phyloP scores from a whole-genome alignment of 352 stramenopile species.

The Phytophthora pisi region DNA sequence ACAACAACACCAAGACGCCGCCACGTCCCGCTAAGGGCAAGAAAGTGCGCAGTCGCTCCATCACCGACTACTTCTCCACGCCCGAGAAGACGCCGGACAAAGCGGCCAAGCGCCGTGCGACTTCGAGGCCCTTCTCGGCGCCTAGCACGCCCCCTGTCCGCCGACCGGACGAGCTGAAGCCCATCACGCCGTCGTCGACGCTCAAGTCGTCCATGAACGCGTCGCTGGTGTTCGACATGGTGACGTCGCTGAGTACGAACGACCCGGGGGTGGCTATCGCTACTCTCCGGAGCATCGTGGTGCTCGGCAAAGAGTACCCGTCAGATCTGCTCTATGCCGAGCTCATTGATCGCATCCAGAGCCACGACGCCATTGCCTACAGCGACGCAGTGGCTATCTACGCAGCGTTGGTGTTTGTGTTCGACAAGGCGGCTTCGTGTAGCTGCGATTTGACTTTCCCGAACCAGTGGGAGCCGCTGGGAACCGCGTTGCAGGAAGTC shows the following conservation, averaged over 20 bases:
- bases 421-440: conserved; percentile 72
- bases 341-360: conserved; percentile 82
- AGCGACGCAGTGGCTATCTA: conserved; percentile 78
- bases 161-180: conserved; percentile 44
- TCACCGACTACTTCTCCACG: conserved; percentile 28
- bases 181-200: conserved; percentile 61
- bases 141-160: conserved; percentile 23
- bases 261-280: conserved; percentile 79
- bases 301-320: conserved; percentile 83
- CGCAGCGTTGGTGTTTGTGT: conserved; percentile 81
- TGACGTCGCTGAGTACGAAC: conserved; percentile 84
- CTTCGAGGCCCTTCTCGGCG: conserved; percentile 9
- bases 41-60: conserved; percentile 29
- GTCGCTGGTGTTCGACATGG: conserved; percentile 84
- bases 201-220: conserved; percentile 82
- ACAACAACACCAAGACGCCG: conserved; percentile 4
- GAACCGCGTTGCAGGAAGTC: conserved; percentile 64
- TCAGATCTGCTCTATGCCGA: conserved; percentile 82
- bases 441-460: conserved; percentile 69
- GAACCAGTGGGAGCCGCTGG: conserved; percentile 71
- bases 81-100: conserved; percentile 20
- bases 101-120: conserved; percentile 43
- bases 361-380: conserved; percentile 70
- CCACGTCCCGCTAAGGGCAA: conserved; percentile 15
- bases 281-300: conserved; percentile 80